Conservation (phyloP, 768 basidiomycete genomes). For the Pseudohyphozyma bogoriensis region DNA sequence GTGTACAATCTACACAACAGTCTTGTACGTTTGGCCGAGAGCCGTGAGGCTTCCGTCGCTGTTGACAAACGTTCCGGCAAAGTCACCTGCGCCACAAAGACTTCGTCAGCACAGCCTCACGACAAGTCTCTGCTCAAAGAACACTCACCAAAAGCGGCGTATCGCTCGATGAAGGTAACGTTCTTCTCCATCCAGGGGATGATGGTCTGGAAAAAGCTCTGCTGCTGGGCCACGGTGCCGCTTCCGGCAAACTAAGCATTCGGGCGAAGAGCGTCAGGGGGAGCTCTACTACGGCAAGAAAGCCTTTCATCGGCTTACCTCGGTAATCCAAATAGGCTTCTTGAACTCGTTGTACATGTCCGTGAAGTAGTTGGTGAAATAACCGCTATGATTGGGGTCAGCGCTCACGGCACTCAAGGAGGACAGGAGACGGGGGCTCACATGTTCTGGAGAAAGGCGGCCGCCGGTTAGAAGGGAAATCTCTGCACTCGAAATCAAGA, state of each 20-base stretch:
- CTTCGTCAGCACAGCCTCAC: background rate
- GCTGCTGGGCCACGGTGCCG: conserved; percentile 15
- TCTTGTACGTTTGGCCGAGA: conserved; percentile 1
- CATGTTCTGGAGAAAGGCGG: no score
- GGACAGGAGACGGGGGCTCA: background rate
- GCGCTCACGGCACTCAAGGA: no score
- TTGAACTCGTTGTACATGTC: background rate
- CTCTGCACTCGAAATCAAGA: no score
- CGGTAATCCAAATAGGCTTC: conserved; percentile 16
- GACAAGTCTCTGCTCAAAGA: no score
- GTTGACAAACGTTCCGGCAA: conserved; percentile 8
- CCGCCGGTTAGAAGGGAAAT: no score
- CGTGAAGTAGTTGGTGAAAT: conserved; percentile 12
- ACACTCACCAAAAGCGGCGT: conserved; percentile 21
- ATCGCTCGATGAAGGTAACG: conserved; percentile 15
- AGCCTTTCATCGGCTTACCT: background rate
- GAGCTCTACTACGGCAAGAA: background rate
- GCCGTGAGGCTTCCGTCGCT: background rate
- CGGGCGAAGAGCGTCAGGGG: no score
- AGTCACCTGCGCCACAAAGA: background rate
- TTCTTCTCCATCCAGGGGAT: conserved; percentile 13
- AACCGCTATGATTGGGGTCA: conserved; percentile 6
- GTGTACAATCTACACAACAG: no score
- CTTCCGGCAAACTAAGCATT: conserved; percentile 13
- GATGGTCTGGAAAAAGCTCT: conserved; percentile 17